phyloP scores from a whole-genome alignment of 176 grass and related monocot genomes.

The Guadua angustifolia region DNA sequence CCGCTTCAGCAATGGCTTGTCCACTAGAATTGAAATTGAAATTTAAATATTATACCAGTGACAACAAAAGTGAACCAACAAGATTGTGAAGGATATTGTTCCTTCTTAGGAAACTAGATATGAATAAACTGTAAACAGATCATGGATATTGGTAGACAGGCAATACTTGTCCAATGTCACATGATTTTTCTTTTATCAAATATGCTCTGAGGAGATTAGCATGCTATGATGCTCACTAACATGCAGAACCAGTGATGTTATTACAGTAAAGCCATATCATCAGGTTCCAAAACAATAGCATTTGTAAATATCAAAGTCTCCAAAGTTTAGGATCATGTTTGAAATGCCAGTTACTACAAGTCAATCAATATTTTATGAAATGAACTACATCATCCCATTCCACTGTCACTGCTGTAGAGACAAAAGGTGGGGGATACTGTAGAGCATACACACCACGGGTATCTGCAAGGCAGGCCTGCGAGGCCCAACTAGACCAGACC shows the following conservation, averaged over 20 bases:
- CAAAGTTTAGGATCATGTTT: background rate
- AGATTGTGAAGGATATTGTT: background rate
- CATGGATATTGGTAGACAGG: background rate
- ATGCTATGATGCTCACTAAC: background rate
- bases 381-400: background rate
- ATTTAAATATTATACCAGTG: background rate
- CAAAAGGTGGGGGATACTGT: conserved; percentile 6
- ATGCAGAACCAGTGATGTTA: background rate
- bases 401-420: background rate
- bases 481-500: too few relatives aligned
- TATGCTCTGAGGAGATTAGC: background rate
- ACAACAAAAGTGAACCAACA: background rate
- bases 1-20: conserved; percentile 51
- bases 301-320: background rate
- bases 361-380: background rate
- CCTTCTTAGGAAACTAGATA: background rate
- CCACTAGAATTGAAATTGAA: background rate
- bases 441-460: too few relatives aligned
- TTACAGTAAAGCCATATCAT: background rate
- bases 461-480: too few relatives aligned
- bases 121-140: background rate
- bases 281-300: background rate
- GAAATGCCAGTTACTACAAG: background rate
- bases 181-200: background rate
- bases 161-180: background rate